Evolutionary conservation across 139 green algal genomes (phyloP), one percentile per base, ranked within the genome.

Genomic region (Volvox africanus): DNA sequence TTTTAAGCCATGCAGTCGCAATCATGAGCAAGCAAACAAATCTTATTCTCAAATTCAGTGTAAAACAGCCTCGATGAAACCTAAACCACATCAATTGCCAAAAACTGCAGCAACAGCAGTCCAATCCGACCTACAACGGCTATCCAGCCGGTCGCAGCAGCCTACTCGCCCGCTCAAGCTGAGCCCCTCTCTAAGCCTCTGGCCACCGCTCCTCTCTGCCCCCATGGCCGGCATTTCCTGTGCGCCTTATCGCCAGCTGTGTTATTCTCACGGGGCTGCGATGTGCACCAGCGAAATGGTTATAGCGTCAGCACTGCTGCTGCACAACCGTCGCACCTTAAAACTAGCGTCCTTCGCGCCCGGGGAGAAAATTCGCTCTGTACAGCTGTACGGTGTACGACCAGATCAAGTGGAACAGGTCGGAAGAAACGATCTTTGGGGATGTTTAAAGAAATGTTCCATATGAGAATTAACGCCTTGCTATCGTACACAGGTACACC

Each of bases 141-240:
- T 28, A 28, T 6, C 67, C 67, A 28, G 22, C 9, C 67, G 67
- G 67, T 75, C 67, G 67, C 67, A 75, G 75, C 75, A 75, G 75
- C 75, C 11, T 18, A 14, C 71, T 79, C 30, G 75, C 28, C 91
- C 91, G 0, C 80, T 93, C 44, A 55, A 82, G 71, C 67, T 93
- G 24, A 80, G 91, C 1, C 83, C 83, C 16, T n/a, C n/a, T 0
- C 69, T 89, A 1, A 22, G 2, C 9, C 24, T 94, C 21, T 87
- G 80, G 44, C 88, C 91, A 28, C 93, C 93, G 24, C 32, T 95
- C 30, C 37, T 93, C 0, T 61, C 91, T 28, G 93, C 93, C 2
- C 93, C 93, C 12, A 95, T 95, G 93, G 93, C 93, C 30, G 93
- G 93, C 55, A 92, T 95, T 69, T 94, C 92, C n/a, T 91, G 61